phyloP scores from a whole-genome alignment of 345 rosid species.

The Trapa bicornis region DNA sequence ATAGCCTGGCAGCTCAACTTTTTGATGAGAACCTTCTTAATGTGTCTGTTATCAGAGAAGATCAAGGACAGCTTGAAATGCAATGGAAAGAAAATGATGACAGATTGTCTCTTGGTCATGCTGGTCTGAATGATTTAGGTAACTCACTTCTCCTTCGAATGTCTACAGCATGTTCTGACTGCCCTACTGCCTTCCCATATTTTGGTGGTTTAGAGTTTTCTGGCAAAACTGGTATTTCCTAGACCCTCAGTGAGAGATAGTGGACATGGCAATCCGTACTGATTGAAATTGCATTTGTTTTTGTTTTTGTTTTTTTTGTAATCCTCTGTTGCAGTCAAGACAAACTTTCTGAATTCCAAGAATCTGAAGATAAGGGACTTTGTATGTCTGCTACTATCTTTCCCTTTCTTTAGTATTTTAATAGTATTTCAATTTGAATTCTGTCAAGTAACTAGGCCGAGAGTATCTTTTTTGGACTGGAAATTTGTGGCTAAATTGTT shows the following conservation, averaged over 20 bases:
- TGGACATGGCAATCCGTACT: not conserved
- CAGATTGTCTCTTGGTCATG: conserved; percentile 16
- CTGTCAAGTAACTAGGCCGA: not conserved
- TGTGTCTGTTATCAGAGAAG: conserved; percentile 26
- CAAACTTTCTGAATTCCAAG: conserved; percentile 29
- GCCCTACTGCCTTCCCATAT: conserved; percentile 21
- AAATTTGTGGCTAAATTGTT: too few species aligned
- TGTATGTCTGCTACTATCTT: conserved; percentile 33
- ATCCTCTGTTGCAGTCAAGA: conserved; percentile 35
- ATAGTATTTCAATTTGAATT: not conserved
- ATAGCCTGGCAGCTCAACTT: conserved; percentile 38
- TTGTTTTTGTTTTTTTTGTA: not conserved
- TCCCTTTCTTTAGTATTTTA: not conserved
- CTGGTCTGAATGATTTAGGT: conserved; percentile 24
- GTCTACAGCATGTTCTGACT: conserved; percentile 39
- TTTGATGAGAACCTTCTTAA: conserved; percentile 53
- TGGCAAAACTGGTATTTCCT: conserved; percentile 28
- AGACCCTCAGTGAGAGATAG: not conserved
- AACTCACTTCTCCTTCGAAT: conserved; percentile 42
- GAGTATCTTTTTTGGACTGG: not conserved
- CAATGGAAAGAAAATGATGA: conserved; percentile 29
- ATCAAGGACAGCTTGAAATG: conserved; percentile 44
- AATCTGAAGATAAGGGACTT: conserved; percentile 30
- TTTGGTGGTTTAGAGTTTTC: conserved; percentile 44
- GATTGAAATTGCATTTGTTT: not conserved